Base-by-base conservation (phyloP, 164 flowering plant species). In the Chimonanthus salicifolius region DNA sequence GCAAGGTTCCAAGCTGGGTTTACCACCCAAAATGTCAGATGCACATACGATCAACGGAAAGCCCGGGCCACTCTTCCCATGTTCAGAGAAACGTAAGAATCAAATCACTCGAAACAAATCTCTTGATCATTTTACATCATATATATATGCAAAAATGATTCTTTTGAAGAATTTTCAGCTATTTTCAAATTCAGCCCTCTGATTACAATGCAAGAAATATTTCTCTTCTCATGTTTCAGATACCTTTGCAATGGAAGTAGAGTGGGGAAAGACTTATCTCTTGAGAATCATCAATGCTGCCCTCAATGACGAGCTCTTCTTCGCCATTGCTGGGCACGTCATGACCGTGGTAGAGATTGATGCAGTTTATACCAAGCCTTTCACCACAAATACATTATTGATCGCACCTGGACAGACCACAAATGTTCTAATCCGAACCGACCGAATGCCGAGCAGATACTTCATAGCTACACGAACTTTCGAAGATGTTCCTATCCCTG, bases 21-120 rank as follows among this genome's bases (percentile, higher is more conserved):
- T 86, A 75, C 90, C 92, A 46, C 92, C 90, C 0, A 70, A 71
- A 6, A 78, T 76, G 77, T 87, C 92, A 0, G 92, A 88, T 70
- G 90, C 92, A 62, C 90, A 85, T 65, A 84, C 89, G 5, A 88
- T 88, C 78, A 88, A 88, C 62, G 92, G 90, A 4, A 85, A 86
- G 75, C 90, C 92, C 60, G 92, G 92, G 65, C 88, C 86, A 51
- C 81, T 88, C 66, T 86, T 82, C 60, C 89, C 89, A 2, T 88
- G 92, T 48, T 86, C 87, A 4, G 85, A 84, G 75, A 87, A 87
- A 78, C 79, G 92, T 87, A 86, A 72, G 78, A 15, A 62, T 33
- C 7, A 63, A 43, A 54, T 33, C 33, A 33, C 33, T 33, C 0
- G 33, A 33, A 33, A 33, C 33, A 33, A 33, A 33, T 33, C 33